Percentiles rank a stretch among this genome's conserved stretches.
These are phyloP conservation scores for Artomyces pyxidatus DNA, from an alignment of 768 basidiomycete species.

Conservation along the genomic window DNA sequence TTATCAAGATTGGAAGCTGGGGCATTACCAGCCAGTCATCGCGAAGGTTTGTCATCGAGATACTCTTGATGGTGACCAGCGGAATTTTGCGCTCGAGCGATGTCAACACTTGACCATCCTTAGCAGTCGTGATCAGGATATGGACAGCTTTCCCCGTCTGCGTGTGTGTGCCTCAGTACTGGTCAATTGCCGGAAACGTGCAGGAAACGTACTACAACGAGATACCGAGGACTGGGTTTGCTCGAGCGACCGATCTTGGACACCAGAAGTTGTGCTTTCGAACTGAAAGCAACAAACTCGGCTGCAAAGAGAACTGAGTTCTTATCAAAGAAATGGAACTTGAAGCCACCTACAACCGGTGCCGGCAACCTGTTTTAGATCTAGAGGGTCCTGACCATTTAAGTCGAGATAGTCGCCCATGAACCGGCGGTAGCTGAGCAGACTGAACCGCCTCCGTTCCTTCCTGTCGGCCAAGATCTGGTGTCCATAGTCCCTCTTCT, in stretches of 20 bases:
- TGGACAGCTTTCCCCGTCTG: slow-evolving; percentile 84
- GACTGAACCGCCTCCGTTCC: slow-evolving; percentile 87
- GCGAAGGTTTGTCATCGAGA: slow-evolving; percentile 80
- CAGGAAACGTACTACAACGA: slow-evolving; percentile 65
- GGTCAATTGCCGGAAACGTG: no score
- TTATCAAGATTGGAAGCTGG: no score
- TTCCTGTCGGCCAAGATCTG: slow-evolving; percentile 86
- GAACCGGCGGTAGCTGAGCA: slow-evolving; percentile 90
- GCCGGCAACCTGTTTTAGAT: slow-evolving; percentile 58
- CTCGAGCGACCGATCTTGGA: slow-evolving; percentile 83
- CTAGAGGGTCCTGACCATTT: slow-evolving; percentile 69
- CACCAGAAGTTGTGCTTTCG: slow-evolving; percentile 71
- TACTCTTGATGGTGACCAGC: slow-evolving; percentile 76
- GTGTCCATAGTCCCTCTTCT: slow-evolving; percentile 92
- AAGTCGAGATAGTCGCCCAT: slow-evolving; percentile 94
- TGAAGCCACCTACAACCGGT: no score
- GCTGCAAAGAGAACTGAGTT: slow-evolving; percentile 28
- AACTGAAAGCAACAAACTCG: slow-evolving; percentile 81
- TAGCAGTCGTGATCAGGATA: slow-evolving; percentile 54
- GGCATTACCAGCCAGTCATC: slow-evolving; percentile 97
- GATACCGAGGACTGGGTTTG: slow-evolving; percentile 84
- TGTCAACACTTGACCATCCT: slow-evolving; percentile 52
- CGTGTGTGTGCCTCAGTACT: no score
- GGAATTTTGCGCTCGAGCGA: slow-evolving; percentile 83
- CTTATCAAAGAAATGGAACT: no score